A percentile compares a stretch with the other conserved stretches of the same genome.
Conservation (phyloP, 768 basidiomycete species). For the Punctularia strigosozonata region DNA sequence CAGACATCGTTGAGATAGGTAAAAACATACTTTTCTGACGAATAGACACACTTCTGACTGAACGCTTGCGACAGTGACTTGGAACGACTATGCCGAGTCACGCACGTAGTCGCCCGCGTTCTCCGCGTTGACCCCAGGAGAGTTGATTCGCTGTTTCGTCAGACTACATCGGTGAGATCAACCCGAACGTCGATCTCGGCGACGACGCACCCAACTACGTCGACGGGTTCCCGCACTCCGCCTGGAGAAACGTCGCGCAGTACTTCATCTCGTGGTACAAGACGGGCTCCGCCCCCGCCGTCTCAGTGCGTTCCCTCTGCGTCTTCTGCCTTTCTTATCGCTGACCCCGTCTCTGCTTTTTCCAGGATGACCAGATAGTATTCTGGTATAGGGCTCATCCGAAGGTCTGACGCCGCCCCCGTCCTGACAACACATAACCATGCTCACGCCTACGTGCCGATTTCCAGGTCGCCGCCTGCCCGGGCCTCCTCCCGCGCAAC, state of each 20-base stretch:
- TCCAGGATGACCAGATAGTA: conserved; percentile 18
- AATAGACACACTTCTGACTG: too few relatives aligned
- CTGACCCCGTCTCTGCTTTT: conserved; percentile 8
- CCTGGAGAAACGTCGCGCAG: conserved; percentile 18
- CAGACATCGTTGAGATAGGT: conserved; percentile 7
- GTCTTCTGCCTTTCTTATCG: neutral
- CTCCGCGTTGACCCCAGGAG: too few relatives aligned
- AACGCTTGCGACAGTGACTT: conserved; percentile 1
- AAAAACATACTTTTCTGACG: too few relatives aligned
- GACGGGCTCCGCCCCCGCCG: conserved; percentile 16
- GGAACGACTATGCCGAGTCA: conserved; percentile 23
- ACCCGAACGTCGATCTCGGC: conserved; percentile 15
- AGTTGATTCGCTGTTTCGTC: neutral
- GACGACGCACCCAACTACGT: conserved; percentile 14
- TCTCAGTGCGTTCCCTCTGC: neutral
- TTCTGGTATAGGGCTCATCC: conserved; percentile 20
- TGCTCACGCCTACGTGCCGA: too few relatives aligned
- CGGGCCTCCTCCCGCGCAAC: conserved; percentile 17
- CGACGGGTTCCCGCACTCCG: conserved; percentile 15
- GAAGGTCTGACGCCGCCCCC: too few relatives aligned
- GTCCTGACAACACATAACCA: too few relatives aligned
- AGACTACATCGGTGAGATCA: conserved; percentile 30
- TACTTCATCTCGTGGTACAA: conserved; percentile 13
- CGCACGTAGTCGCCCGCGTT: conserved; percentile 3
- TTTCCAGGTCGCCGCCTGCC: conserved; percentile 16